Evolutionary conservation across 768 basidiomycete genomes (phyloP).

Genomic region (Leccinum uliginosum): DNA sequence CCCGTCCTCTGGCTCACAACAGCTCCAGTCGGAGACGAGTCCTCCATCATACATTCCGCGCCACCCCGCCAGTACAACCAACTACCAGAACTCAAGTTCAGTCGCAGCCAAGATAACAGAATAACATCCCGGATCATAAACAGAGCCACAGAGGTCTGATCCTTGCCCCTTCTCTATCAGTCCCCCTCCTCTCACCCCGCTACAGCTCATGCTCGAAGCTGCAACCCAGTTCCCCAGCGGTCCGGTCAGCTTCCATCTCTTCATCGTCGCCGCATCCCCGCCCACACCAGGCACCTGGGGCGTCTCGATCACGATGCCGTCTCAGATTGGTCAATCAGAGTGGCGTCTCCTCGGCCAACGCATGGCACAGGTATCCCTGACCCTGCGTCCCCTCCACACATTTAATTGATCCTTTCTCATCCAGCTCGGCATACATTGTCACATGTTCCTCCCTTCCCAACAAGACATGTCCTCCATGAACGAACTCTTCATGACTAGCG

Average conservation of each 20-base stretch:
- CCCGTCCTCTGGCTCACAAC: slow-evolving; percentile 46
- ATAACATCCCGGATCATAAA: slow-evolving; percentile 42
- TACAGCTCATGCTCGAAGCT: slow-evolving; percentile 27
- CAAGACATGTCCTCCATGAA: slow-evolving; percentile 44
- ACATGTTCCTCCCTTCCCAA: slow-evolving; percentile 48
- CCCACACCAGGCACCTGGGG: slow-evolving; percentile 34
- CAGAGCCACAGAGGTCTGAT: slow-evolving; percentile 43
- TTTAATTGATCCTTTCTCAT: slow-evolving; percentile 17
- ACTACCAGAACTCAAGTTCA: slow-evolving; percentile 41
- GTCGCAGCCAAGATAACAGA: slow-evolving; percentile 38
- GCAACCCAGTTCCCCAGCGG: slow-evolving; percentile 29
- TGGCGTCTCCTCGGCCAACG: slow-evolving; percentile 42
- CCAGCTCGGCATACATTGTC: slow-evolving; percentile 54
- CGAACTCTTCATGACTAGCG: slow-evolving; percentile 47
- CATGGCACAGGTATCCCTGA: slow-evolving; percentile 39
- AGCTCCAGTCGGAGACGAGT: slow-evolving; percentile 34
- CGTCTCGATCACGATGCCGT: slow-evolving; percentile 21
- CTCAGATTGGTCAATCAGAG: slow-evolving; percentile 31
- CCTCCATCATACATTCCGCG: slow-evolving; percentile 12
- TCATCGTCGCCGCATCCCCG: slow-evolving; percentile 50
- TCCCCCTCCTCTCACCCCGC: background rate
- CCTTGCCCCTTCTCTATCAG: background rate
- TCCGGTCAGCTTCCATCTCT: slow-evolving; percentile 43
- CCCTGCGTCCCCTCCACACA: slow-evolving; percentile 1
- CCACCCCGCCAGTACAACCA: slow-evolving; percentile 41